Conservation (phyloP, 805 yeast genomes). For the Ogataea degrootiae region DNA sequence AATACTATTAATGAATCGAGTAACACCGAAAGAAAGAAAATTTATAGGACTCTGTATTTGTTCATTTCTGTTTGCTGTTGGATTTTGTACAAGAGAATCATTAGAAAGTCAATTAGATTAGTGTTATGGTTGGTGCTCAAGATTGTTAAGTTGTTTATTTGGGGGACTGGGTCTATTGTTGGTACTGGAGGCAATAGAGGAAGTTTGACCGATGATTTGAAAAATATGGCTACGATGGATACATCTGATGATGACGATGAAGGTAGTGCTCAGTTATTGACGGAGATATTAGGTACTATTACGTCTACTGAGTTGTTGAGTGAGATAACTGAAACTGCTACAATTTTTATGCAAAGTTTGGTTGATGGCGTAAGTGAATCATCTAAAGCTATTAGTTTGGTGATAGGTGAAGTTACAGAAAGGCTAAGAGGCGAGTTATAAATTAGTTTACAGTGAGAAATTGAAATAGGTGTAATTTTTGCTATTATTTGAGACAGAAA, state of each 20-base stretch:
- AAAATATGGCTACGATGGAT: neutral
- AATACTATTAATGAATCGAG: constrained; percentile 50
- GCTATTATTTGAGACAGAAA: too few relatives aligned
- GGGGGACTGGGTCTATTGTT: constrained; percentile 10
- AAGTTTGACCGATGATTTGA: neutral
- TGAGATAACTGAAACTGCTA: too few relatives aligned
- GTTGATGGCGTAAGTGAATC: neutral
- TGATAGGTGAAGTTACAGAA: too few relatives aligned
- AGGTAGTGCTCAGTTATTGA: too few relatives aligned
- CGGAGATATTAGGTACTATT: neutral
- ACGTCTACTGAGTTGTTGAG: neutral
- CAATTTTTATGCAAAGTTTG: too few relatives aligned
- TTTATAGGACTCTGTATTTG: constrained; percentile 43
- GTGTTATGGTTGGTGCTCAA: constrained; percentile 44
- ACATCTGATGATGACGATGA: too few relatives aligned
- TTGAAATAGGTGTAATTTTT: too few relatives aligned
- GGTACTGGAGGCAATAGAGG: neutral
- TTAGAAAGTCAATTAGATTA: constrained; percentile 39
- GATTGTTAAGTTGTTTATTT: constrained; percentile 22
- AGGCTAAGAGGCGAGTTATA: too few relatives aligned
- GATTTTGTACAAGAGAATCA: constrained; percentile 46
- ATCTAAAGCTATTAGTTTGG: neutral
- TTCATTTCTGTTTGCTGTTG: constrained; percentile 41
- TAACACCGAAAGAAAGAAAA: constrained; percentile 41
- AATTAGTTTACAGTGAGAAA: too few relatives aligned